Conservation (phyloP, 78 protist genomes). For the Protostelium mycophagum region DNA sequence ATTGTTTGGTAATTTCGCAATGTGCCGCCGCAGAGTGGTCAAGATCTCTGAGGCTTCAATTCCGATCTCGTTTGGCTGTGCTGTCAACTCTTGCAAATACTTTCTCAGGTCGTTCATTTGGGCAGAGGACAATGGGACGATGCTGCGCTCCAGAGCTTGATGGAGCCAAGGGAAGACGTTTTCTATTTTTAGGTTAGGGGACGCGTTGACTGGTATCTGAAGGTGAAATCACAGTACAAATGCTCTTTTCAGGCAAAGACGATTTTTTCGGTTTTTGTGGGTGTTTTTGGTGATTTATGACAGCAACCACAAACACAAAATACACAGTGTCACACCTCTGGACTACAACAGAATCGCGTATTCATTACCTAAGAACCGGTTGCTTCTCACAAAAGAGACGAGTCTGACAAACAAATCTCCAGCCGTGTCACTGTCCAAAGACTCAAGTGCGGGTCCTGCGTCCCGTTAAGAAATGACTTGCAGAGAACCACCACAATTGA, state of each 20-base stretch:
- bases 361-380: not conserved
- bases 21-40: not conserved
- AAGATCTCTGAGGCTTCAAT: not conserved
- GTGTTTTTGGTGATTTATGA: no score
- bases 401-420: not conserved
- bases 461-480: not conserved
- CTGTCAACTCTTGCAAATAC: not conserved
- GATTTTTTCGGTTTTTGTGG: no score
- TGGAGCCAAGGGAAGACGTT: not conserved
- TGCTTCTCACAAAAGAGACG: not conserved
- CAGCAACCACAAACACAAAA: no score
- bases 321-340: no score
- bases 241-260: no score
- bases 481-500: no score
- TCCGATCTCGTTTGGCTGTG: not conserved
- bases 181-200: no score
- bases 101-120: not conserved
- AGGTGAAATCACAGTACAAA: no score
- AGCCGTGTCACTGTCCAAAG: not conserved
- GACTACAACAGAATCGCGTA: no score
- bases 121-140: not conserved
- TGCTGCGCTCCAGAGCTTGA: not conserved
- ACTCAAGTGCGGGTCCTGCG: not conserved
- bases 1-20: not conserved
- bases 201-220: not conserved